These are phyloP conservation scores for Hymenoscyphus repandus DNA, from an alignment of 2,329 filamentous ascomycete genomes.

Conservation along the genomic window DNA sequence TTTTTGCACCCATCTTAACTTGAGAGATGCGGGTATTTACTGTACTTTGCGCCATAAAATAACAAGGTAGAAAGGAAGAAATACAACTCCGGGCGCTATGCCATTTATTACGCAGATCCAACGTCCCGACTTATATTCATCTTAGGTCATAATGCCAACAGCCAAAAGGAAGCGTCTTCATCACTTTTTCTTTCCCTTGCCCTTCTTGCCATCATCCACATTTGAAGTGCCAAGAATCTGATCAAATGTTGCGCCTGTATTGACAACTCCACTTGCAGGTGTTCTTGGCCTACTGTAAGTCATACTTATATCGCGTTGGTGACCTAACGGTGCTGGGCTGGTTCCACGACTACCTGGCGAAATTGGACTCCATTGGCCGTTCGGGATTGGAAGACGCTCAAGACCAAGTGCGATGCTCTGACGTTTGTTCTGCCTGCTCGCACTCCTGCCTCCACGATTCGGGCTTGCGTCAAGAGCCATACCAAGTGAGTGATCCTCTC, in stretches of 20 bases:
- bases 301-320: conserved; percentile 1
- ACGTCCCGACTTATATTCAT: too few relatives aligned
- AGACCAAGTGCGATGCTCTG: conserved; percentile 28
- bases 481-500: conserved; percentile 2
- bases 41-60: too few relatives aligned
- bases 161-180: too few relatives aligned
- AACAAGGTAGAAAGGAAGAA: too few relatives aligned
- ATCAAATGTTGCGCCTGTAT: conserved; percentile 37
- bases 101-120: too few relatives aligned
- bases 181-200: conserved; percentile 19
- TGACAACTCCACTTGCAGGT: background rate
- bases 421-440: conserved; percentile 18
- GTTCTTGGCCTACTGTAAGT: background rate
- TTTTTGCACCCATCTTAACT: too few relatives aligned
- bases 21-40: too few relatives aligned
- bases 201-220: conserved; percentile 37
- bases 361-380: background rate
- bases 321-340: conserved; percentile 2
- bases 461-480: background rate
- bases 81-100: too few relatives aligned
- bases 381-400: conserved; percentile 25
- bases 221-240: conserved; percentile 38
- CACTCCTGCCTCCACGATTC: background rate
- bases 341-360: conserved; percentile 2
- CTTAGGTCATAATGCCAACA: too few relatives aligned